phyloP scores from a whole-genome alignment of 495 filamentous ascomycete genomes.

The Evernia prunastri region DNA sequence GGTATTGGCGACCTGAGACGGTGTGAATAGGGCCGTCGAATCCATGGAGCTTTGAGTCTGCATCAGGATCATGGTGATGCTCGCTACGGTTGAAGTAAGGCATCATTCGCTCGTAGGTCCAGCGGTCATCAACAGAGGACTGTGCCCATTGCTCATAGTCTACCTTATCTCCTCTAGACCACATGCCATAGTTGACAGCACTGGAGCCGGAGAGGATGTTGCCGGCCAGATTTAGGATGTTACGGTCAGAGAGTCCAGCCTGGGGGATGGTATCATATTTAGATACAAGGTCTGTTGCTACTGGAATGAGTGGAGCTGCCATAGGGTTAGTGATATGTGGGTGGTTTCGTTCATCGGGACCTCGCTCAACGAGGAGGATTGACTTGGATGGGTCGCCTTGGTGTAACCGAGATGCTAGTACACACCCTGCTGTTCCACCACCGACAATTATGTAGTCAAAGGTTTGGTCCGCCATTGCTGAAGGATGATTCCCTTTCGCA shows the following conservation, averaged over 20 bases:
- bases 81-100: slow-evolving; percentile 29
- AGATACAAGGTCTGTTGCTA: slow-evolving; percentile 34
- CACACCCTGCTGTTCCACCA: slow-evolving; percentile 41
- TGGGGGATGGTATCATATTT: slow-evolving; percentile 33
- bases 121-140: slow-evolving; percentile 32
- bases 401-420: slow-evolving; percentile 34
- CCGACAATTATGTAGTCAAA: slow-evolving; percentile 36
- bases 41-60: slow-evolving; percentile 26
- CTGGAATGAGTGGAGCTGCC: slow-evolving; percentile 21
- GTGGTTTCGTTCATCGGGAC: slow-evolving; percentile 25
- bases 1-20: slow-evolving; percentile 29
- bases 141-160: slow-evolving; percentile 40
- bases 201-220: slow-evolving; percentile 34
- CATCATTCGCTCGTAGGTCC: slow-evolving; percentile 32
- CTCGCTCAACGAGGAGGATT: slow-evolving; percentile 32
- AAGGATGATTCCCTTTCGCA: background rate
- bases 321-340: slow-evolving; percentile 18
- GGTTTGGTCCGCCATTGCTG: background rate
- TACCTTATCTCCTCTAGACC: slow-evolving; percentile 32
- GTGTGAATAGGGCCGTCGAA: slow-evolving; percentile 29
- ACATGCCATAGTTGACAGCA: slow-evolving; percentile 27
- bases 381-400: slow-evolving; percentile 23
- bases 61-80: slow-evolving; percentile 19
- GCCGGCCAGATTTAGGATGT: slow-evolving; percentile 27
- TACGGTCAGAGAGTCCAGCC: slow-evolving; percentile 24